Evolutionary conservation across 2,329 filamentous ascomycete species (phyloP).

Genomic region (Colletotrichum somersetense): DNA sequence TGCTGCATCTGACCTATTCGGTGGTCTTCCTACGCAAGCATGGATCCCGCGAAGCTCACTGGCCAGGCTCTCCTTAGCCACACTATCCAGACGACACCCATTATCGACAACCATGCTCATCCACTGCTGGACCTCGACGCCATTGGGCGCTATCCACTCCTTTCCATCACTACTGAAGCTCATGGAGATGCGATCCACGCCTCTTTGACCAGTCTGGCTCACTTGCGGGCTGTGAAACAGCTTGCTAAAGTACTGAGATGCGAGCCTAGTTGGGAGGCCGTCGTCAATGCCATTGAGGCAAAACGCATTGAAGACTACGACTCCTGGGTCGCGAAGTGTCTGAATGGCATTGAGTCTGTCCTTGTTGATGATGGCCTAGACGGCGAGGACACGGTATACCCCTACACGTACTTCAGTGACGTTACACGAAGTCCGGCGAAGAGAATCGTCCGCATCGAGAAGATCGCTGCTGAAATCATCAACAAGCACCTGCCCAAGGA

Average conservation of each 20-base stretch:
- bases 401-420: constrained; percentile 73
- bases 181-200: constrained; percentile 75
- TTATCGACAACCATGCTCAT: constrained; percentile 81
- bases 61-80: constrained; percentile 47
- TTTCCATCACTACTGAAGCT: constrained; percentile 80
- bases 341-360: constrained; percentile 79
- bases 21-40: constrained; percentile 35
- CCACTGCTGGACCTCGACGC: constrained; percentile 70
- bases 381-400: constrained; percentile 64
- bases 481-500: constrained; percentile 57
- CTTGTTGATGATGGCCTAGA: constrained; percentile 82
- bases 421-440: constrained; percentile 75
- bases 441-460: constrained; percentile 83
- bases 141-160: constrained; percentile 61
- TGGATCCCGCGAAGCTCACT: constrained; percentile 42
- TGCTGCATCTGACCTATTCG: constrained; percentile 6
- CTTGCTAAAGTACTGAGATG: constrained; percentile 75
- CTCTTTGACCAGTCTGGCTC: constrained; percentile 72
- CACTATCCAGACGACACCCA: constrained; percentile 67
- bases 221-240: constrained; percentile 77
- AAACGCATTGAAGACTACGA: constrained; percentile 61
- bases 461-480: constrained; percentile 74
- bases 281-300: constrained; percentile 59
- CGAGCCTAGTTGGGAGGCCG: constrained; percentile 70
- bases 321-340: constrained; percentile 72